Evolutionary conservation across 768 basidiomycete genomes (phyloP).

Genomic region (Boletus rubescentipes): DNA sequence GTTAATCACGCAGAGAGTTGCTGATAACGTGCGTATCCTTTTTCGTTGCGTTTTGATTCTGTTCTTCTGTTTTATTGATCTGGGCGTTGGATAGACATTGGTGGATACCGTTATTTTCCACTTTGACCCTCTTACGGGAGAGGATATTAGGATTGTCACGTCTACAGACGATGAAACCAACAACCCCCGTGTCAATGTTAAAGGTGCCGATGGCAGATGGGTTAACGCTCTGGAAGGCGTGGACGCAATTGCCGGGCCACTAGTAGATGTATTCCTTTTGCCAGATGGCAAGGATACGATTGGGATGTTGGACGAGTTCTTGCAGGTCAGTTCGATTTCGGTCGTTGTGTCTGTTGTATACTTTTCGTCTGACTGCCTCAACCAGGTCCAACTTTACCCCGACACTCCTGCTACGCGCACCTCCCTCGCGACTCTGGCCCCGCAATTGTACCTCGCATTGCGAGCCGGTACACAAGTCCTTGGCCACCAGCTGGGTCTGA

Average conservation of each 20-base stretch:
- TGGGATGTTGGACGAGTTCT: constrained; percentile 70
- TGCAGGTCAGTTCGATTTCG: constrained; percentile 52
- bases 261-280: constrained; percentile 59
- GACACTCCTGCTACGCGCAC: constrained; percentile 46
- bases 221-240: constrained; percentile 52
- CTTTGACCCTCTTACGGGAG: constrained; percentile 76
- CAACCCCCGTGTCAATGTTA: neutral
- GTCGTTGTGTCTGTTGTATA: neutral
- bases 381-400: constrained; percentile 67
- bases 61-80: constrained; percentile 9
- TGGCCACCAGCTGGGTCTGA: constrained; percentile 54
- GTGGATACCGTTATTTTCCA: constrained; percentile 77
- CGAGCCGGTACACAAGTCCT: constrained; percentile 49
- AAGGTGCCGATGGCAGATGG: constrained; percentile 12
- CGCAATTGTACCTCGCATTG: constrained; percentile 57
- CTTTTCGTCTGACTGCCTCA: neutral
- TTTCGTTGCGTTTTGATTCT: neutral
- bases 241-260: constrained; percentile 58
- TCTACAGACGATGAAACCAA: constrained; percentile 6
- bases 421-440: constrained; percentile 44
- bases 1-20: constrained; percentile 58
- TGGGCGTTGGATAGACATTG: constrained; percentile 41
- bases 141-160: constrained; percentile 41
- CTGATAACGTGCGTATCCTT: constrained; percentile 53
- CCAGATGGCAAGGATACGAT: constrained; percentile 48